Conservation (phyloP, 2,329 filamentous ascomycete species). For the Colletotrichum siamense region DNA sequence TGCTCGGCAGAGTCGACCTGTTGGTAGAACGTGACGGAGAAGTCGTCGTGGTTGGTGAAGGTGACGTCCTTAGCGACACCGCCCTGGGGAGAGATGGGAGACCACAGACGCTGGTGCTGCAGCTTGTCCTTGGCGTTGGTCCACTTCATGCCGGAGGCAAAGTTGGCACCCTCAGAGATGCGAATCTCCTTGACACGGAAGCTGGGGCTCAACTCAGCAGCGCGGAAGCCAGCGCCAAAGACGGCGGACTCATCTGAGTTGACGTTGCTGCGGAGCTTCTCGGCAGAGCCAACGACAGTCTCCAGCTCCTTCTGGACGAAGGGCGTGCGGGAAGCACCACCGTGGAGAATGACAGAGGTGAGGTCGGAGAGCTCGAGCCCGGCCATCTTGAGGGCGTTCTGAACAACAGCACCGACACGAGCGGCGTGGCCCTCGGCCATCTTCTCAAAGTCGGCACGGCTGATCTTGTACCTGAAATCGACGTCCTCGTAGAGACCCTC, state of each 20-base stretch:
- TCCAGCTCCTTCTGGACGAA: slow-evolving; percentile 93
- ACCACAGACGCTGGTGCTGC: slow-evolving; percentile 84
- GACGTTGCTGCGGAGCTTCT: slow-evolving; percentile 90
- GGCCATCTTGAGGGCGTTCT: slow-evolving; percentile 76
- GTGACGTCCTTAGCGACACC: slow-evolving; percentile 81
- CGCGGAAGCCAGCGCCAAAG: slow-evolving; percentile 94
- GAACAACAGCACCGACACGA: slow-evolving; percentile 72
- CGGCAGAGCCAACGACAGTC: slow-evolving; percentile 70
- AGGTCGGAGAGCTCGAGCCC: slow-evolving; percentile 77
- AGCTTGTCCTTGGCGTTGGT: slow-evolving; percentile 70
- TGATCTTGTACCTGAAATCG: slow-evolving; percentile 91
- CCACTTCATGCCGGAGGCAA: slow-evolving; percentile 79
- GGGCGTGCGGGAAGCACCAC: slow-evolving; percentile 87
- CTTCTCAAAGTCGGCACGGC: slow-evolving; percentile 80
- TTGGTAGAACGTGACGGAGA: slow-evolving; percentile 82
- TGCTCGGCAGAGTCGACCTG: slow-evolving; percentile 64
- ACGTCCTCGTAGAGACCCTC: slow-evolving; percentile 91
- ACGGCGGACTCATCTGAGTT: slow-evolving; percentile 97
- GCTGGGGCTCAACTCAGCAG: slow-evolving; percentile 87
- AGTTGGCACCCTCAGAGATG: slow-evolving; percentile 77
- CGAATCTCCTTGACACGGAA: slow-evolving; percentile 98
- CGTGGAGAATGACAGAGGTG: slow-evolving; percentile 91
- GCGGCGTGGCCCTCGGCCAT: slow-evolving; percentile 72
- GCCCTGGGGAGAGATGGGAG: slow-evolving; percentile 76
- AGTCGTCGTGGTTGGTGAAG: slow-evolving; percentile 83